A percentile compares a stretch with the other conserved stretches of the same genome.
Conservation (phyloP, 352 stramenopile species). For the Ochromonadaceae sp. region DNA sequence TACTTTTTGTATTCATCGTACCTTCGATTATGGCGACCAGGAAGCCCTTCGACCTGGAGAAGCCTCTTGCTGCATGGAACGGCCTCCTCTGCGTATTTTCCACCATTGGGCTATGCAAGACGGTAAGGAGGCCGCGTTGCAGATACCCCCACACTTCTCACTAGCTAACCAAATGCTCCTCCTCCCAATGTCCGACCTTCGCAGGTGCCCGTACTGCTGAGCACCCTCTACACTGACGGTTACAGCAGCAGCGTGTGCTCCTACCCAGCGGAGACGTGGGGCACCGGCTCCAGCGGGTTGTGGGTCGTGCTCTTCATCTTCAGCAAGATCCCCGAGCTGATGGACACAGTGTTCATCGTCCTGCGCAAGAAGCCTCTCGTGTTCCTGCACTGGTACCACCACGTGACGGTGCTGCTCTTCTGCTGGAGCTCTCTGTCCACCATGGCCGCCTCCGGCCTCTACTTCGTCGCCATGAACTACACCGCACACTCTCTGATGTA, state of each 20-base stretch:
- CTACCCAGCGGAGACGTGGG: not conserved
- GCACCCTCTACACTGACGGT: not conserved
- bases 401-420: conserved; percentile 35
- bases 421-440: conserved; percentile 66
- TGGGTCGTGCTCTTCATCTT: conserved; percentile 16
- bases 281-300: not conserved
- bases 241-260: conserved; percentile 1
- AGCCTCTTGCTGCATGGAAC: conserved; percentile 23
- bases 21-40: conserved; percentile 27
- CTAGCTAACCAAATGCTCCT: too few species aligned
- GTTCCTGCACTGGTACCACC: conserved; percentile 48
- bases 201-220: conserved; percentile 6
- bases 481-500: conserved; percentile 84
- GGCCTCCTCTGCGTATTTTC: conserved; percentile 21
- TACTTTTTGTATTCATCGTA: conserved; percentile 25
- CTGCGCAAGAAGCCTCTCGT: conserved; percentile 78
- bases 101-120: conserved; percentile 24
- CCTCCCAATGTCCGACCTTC: too few species aligned
- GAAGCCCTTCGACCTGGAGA: conserved; percentile 25
- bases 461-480: conserved; percentile 82
- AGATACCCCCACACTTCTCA: too few species aligned
- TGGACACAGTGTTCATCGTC: conserved; percentile 38
- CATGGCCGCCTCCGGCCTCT: conserved; percentile 56
- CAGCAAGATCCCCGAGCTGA: conserved; percentile 34
- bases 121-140: too few species aligned